Evolutionary conservation across 805 yeast species (phyloP).

Genomic region (Metschnikowia noctiluminum): DNA sequence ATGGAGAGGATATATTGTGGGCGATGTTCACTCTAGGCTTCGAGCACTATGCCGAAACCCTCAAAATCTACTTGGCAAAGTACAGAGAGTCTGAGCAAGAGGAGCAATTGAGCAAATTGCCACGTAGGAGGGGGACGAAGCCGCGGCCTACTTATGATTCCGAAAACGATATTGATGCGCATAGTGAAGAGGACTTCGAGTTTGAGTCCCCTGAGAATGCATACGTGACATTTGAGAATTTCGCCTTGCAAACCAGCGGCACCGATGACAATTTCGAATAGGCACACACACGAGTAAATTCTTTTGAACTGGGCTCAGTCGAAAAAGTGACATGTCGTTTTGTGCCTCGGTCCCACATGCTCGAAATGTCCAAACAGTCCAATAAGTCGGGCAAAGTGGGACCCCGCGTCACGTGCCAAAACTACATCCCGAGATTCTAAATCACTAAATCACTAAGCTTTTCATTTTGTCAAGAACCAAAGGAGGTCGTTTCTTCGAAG

Average conservation of each 20-base stretch:
- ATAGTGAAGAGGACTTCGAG: slow-evolving; percentile 3
- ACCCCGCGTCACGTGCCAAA: no score
- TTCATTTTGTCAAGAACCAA: no score
- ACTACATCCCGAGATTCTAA: no score
- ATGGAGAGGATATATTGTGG: slow-evolving; percentile 64
- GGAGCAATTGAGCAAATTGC: slow-evolving; percentile 10
- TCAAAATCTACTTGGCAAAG: slow-evolving; percentile 65
- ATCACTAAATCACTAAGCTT: no score
- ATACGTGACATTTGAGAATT: slow-evolving; percentile 11
- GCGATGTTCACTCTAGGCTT: slow-evolving; percentile 66
- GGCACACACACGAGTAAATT: no score
- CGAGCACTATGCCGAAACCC: slow-evolving; percentile 66
- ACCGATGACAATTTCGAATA: not conserved
- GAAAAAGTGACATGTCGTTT: no score
- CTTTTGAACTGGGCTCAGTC: no score
- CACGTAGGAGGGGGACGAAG: slow-evolving; percentile 5
- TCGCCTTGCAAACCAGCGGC: slow-evolving; percentile 2
- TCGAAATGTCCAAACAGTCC: no score
- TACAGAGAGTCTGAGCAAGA: slow-evolving; percentile 45
- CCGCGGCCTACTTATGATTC: not conserved
- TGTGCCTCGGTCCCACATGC: no score
- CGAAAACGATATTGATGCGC: slow-evolving; percentile 3
- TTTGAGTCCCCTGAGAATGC: slow-evolving; percentile 5
- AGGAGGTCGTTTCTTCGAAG: no score
- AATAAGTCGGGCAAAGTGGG: no score